Evolutionary conservation across 2,329 filamentous ascomycete species (phyloP).

Genomic region (Hypoxylon sp.): DNA sequence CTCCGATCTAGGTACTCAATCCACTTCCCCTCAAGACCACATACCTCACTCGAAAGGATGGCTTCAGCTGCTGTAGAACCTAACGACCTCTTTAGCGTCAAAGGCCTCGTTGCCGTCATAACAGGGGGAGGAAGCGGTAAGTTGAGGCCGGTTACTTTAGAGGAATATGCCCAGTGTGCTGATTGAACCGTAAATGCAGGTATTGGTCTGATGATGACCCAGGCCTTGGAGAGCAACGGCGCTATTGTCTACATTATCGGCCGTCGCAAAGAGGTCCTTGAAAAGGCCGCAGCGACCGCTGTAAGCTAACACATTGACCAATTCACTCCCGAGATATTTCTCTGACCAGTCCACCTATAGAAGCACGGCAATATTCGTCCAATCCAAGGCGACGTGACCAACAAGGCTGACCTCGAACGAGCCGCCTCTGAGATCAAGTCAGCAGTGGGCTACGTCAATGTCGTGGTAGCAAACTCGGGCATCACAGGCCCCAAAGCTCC

Average conservation of each 20-base stretch:
- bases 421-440: slow-evolving; percentile 68
- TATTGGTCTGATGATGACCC: slow-evolving; percentile 66
- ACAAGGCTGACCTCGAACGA: slow-evolving; percentile 64
- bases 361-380: slow-evolving; percentile 51
- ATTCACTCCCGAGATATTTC: slow-evolving; percentile 38
- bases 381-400: slow-evolving; percentile 54
- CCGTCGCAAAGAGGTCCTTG: slow-evolving; percentile 61
- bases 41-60: slow-evolving; percentile 27
- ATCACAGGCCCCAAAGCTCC: slow-evolving; percentile 55
- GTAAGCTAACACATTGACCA: slow-evolving; percentile 43
- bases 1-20: not conserved
- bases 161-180: not conserved
- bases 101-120: slow-evolving; percentile 68
- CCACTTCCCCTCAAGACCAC: not conserved
- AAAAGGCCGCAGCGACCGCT: slow-evolving; percentile 57
- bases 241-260: slow-evolving; percentile 68
- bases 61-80: slow-evolving; percentile 48
- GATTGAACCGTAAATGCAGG: slow-evolving; percentile 54
- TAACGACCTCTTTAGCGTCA: slow-evolving; percentile 61
- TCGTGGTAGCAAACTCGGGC: slow-evolving; percentile 72
- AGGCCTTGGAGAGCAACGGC: slow-evolving; percentile 65
- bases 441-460: slow-evolving; percentile 71
- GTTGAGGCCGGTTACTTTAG: not conserved
- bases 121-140: slow-evolving; percentile 67
- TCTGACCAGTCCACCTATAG: slow-evolving; percentile 35